phyloP scores from a whole-genome alignment of 2,329 filamentous ascomycete genomes.

The Stachybotrys chlorohalonatus region DNA sequence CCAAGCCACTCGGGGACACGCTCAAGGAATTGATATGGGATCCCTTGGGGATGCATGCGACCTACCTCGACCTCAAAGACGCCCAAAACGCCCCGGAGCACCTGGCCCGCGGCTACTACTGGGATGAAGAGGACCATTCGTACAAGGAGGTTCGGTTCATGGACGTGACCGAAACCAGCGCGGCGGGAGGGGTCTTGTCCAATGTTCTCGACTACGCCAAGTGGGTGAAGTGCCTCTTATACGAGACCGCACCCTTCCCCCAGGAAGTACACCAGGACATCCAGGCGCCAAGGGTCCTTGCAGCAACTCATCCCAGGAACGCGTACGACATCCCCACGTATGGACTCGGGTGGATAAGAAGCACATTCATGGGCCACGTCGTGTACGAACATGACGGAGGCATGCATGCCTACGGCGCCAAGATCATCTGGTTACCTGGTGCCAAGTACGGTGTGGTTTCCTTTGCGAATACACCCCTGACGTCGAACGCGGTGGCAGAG shows the following conservation, averaged over 20 bases:
- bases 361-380: conserved; percentile 13
- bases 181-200: conserved; percentile 33
- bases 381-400: conserved; percentile 20
- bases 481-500: conserved; percentile 21
- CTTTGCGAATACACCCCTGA: conserved; percentile 31
- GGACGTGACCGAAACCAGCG: conserved; percentile 18
- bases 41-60: conserved; percentile 37
- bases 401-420: conserved; percentile 14
- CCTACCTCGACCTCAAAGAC: conserved; percentile 21
- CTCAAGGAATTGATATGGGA: conserved; percentile 31
- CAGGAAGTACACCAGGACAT: conserved; percentile 17
- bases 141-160: conserved; percentile 11
- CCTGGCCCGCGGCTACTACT: conserved; percentile 34
- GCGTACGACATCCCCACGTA: conserved; percentile 14
- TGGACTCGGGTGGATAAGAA: conserved; percentile 18
- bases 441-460: conserved; percentile 20
- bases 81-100: conserved; percentile 12
- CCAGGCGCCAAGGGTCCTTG: conserved; percentile 21
- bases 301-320: conserved; percentile 1
- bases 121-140: conserved; percentile 16
- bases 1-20: conserved; percentile 26
- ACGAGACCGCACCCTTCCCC: conserved; percentile 14
- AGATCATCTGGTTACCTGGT: conserved; percentile 23
- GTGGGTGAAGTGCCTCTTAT: conserved; percentile 41
- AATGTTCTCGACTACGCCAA: conserved; percentile 40